phyloP scores from a whole-genome alignment of 2,329 filamentous ascomycete genomes.

The Chaetomium sp. region DNA sequence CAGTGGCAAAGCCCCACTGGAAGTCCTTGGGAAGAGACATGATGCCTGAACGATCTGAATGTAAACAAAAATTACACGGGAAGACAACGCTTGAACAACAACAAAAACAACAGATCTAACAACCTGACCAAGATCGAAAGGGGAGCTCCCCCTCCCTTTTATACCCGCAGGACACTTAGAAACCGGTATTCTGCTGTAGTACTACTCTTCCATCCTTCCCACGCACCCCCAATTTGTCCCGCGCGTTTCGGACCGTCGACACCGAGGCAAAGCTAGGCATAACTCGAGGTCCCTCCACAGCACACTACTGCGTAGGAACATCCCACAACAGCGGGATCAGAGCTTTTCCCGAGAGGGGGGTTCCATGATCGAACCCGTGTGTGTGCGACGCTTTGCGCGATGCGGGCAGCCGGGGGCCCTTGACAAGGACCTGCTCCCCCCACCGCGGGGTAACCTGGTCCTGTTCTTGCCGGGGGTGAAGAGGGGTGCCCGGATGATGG shows the following conservation, averaged over 20 bases:
- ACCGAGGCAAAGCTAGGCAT: constrained; percentile 40
- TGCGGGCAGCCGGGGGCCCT: constrained; percentile 4
- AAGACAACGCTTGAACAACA: not conserved
- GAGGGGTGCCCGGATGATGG: no score
- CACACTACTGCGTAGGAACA: no score
- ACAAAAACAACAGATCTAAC: no score
- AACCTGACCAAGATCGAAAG: not conserved
- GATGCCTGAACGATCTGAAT: constrained; percentile 15
- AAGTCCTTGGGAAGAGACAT: constrained; percentile 64
- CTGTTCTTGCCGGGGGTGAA: not conserved
- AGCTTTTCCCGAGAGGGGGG: constrained; percentile 2
- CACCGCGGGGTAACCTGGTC: constrained; percentile 21
- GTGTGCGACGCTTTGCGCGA: constrained; percentile 9
- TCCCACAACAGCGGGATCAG: no score
- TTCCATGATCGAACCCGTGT: constrained; percentile 11
- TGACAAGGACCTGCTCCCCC: constrained; percentile 10
- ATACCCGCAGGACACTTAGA: constrained; percentile 12
- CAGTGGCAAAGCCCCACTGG: constrained; percentile 74
- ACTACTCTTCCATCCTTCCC: constrained; percentile 10
- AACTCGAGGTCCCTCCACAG: constrained; percentile 16
- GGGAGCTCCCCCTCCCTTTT: constrained; percentile 12
- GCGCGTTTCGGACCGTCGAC: constrained; percentile 44
- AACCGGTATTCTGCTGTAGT: no score
- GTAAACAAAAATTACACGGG: not conserved
- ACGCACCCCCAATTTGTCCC: constrained; percentile 34